These are phyloP conservation scores for Dryas drummondii DNA, from an alignment of 306 rosid species.

Conservation along the genomic window DNA sequence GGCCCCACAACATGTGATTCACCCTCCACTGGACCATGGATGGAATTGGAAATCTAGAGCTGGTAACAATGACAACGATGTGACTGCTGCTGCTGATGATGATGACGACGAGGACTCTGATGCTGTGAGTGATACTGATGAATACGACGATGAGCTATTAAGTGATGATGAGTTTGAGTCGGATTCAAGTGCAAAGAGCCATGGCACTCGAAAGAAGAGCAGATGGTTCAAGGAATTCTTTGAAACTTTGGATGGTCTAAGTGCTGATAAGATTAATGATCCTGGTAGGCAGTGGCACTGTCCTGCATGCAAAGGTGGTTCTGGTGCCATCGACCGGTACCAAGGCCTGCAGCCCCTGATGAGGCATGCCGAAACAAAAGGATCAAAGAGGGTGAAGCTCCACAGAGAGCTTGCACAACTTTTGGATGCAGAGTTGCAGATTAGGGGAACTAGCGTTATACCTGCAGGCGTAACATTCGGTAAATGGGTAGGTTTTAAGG, in stretches of 20 bases:
- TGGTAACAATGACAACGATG: slow-evolving; percentile 5
- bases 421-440: slow-evolving; percentile 46
- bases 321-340: slow-evolving; percentile 63
- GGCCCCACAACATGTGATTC: slow-evolving; percentile 36
- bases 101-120: slow-evolving; percentile 35
- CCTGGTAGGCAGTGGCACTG: slow-evolving; percentile 41
- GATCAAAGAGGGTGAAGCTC: slow-evolving; percentile 40
- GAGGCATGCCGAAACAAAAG: slow-evolving; percentile 46
- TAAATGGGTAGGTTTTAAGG: slow-evolving; percentile 48
- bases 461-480: slow-evolving; percentile 30
- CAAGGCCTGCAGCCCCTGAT: slow-evolving; percentile 49
- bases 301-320: slow-evolving; percentile 51
- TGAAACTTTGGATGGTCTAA: slow-evolving; percentile 20
- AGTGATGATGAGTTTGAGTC: slow-evolving; percentile 41
- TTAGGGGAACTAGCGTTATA: slow-evolving; percentile 31
- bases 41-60: slow-evolving; percentile 14
- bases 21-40: slow-evolving; percentile 74
- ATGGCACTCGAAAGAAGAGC: slow-evolving; percentile 38
- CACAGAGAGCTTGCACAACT: slow-evolving; percentile 47
- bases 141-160: slow-evolving; percentile 17
- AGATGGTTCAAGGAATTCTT: slow-evolving; percentile 50
- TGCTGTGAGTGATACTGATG: slow-evolving; percentile 36
- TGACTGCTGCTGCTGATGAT: slow-evolving; percentile 20
- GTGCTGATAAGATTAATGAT: slow-evolving; percentile 37
- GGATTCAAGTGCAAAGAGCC: slow-evolving; percentile 33